Evolutionary conservation across 2,329 filamentous ascomycete species (phyloP).

Genomic region (Pseudocercospora crystallina): DNA sequence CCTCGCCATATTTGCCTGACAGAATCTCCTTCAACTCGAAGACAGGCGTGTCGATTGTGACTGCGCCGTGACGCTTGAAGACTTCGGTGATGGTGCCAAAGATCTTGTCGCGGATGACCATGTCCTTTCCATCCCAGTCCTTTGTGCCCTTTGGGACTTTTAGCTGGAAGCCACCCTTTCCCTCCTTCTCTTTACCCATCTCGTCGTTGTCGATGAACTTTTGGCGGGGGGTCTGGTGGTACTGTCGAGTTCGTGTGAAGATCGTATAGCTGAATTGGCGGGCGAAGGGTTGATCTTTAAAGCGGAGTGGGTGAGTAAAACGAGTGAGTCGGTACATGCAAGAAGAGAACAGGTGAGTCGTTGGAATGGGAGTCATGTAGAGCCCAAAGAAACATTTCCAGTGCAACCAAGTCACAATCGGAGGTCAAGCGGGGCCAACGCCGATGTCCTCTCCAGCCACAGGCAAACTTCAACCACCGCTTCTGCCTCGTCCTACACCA

Average conservation of each 20-base stretch:
- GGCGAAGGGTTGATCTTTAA: too few relatives aligned
- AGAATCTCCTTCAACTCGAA: slow-evolving; percentile 87
- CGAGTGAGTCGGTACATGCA: too few relatives aligned
- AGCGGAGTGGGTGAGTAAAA: too few relatives aligned
- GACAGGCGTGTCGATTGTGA: slow-evolving; percentile 76
- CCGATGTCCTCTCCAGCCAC: neutral
- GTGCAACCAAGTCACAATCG: neutral
- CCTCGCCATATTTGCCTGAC: slow-evolving; percentile 87
- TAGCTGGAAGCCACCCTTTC: slow-evolving; percentile 56
- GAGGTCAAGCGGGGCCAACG: neutral
- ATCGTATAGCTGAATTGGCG: too few relatives aligned
- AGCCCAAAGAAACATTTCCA: slow-evolving; percentile 3
- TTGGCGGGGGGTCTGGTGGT: neutral
- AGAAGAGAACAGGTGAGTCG: neutral
- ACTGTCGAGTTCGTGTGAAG: too few relatives aligned
- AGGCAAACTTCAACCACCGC: slow-evolving; percentile 1
- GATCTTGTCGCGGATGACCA: slow-evolving; percentile 78
- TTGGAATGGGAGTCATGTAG: neutral
- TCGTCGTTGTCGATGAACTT: slow-evolving; percentile 30
- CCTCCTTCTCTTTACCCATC: slow-evolving; percentile 49
- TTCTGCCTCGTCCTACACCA: neutral
- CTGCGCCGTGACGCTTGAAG: slow-evolving; percentile 80
- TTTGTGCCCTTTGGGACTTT: slow-evolving; percentile 91
- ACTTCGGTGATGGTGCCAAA: slow-evolving; percentile 73
- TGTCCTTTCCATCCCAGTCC: slow-evolving; percentile 77